Base-by-base conservation (phyloP, 345 rosid genomes). In the Populus pruinosa region DNA sequence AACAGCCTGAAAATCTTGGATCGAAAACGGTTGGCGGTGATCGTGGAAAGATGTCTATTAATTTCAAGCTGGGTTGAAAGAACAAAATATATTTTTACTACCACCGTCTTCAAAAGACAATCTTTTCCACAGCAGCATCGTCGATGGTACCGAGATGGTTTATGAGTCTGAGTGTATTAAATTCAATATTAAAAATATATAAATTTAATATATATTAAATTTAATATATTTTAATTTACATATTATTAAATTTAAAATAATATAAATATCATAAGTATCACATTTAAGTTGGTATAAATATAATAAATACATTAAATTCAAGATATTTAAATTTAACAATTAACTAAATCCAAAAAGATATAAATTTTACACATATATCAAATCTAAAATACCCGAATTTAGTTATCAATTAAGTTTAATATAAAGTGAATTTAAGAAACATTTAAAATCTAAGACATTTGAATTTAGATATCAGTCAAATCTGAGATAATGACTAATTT, bases 321-420 rank as follows among this genome's bases (percentile, higher is more conserved):
- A 33, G 4, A 33, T 0, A 33, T 0, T 33, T 33, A 4, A 4
- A 0, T 0, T 33, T 33, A 0, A 33, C 0, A 33, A 0, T 33
- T 0, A 33, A 0, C 4, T 5, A 33, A 33, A 0, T 33, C 0
- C 0, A 4, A 4, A 0, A 5, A 4, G 4, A 33, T 0, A 0
- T 4, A 0, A 0, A 4, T 33, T 0, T 33, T 4, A 0, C 0
- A 4, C 0, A 4, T 0, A 33, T 33, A 0, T 0, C 0, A 33
- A 0, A 0, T 0, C 5, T 5, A 33, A 33, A 33, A 33, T 5
- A 33, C 5, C 0, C 4, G 0, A 0, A 5, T 3, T 33, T 33
- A 5, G 4, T 0, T 4, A 0, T 33, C 0, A 4, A 33, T 0
- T 0, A 33, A 33, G 35, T 33, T 4, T 0, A 33, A 33, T 0